A percentile compares a stretch with the other conserved stretches of the same genome.
These are phyloP conservation scores for Discostella stelligeroides DNA, from an alignment of 108 stramenopile species.

Conservation along the genomic window DNA sequence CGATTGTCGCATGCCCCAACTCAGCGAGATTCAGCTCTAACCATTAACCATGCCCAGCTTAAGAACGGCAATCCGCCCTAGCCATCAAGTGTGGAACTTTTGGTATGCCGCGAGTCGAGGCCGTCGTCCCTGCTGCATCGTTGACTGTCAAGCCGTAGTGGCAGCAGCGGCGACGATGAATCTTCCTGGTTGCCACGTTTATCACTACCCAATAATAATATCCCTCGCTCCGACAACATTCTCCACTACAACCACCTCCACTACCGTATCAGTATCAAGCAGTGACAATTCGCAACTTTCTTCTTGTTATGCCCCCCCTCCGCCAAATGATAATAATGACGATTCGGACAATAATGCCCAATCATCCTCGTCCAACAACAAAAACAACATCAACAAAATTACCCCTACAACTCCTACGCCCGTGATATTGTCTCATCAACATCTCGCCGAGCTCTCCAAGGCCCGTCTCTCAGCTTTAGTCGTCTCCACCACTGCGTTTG, in stretches of 20 bases:
- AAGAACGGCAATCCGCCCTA: neutral
- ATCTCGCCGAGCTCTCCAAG: constrained; percentile 73
- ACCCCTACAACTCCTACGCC: neutral
- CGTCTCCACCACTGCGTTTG: constrained; percentile 89
- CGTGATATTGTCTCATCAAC: neutral
- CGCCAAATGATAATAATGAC: no score
- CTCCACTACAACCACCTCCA: neutral
- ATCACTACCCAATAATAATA: neutral
- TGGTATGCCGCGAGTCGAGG: neutral
- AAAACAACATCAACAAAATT: neutral
- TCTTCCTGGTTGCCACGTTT: neutral
- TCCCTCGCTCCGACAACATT: neutral
- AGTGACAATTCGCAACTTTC: neutral
- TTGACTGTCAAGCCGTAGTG: neutral
- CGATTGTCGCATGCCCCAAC: neutral
- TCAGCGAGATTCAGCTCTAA: neutral
- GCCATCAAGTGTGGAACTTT: constrained; percentile 1
- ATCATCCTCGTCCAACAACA: neutral
- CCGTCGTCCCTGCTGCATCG: constrained; percentile 2
- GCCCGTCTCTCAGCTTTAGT: constrained; percentile 87
- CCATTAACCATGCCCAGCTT: constrained; percentile 3
- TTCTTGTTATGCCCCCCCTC: no score
- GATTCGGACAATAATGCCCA: neutral
- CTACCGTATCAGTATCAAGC: no score
- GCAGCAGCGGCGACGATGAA: neutral